Evolutionary conservation across 768 basidiomycete species (phyloP).

Genomic region (Lactarius sanguifluus): DNA sequence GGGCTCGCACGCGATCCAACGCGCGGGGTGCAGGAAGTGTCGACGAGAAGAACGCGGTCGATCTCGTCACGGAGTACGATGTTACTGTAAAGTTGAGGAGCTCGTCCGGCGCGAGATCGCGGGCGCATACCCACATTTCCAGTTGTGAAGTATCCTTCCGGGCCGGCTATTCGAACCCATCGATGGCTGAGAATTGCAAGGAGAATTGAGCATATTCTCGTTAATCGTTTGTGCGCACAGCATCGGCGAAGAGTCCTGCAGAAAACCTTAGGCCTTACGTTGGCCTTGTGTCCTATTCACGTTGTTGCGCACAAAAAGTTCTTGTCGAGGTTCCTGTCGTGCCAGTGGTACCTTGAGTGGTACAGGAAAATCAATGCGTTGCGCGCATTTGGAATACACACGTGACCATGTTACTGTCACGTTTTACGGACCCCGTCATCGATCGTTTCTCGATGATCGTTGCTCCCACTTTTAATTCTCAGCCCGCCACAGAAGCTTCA

Average conservation of each 20-base stretch:
- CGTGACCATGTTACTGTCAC: too few relatives aligned
- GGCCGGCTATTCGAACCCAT: background rate
- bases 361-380: too few relatives aligned
- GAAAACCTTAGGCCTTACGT: too few relatives aligned
- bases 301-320: too few relatives aligned
- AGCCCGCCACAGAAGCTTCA: too few relatives aligned
- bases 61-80: conserved; percentile 94
- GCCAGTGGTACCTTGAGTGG: too few relatives aligned
- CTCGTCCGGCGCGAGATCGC: conserved; percentile 71
- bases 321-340: too few relatives aligned
- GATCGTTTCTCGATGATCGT: too few relatives aligned
- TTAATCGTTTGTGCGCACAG: conserved; percentile 39
- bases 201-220: conserved; percentile 1
- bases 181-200: background rate
- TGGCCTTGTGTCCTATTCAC: too few relatives aligned
- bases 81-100: conserved; percentile 86
- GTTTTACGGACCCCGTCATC: too few relatives aligned
- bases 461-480: too few relatives aligned
- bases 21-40: conserved; percentile 49
- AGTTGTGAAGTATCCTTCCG: conserved; percentile 55
- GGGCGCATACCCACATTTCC: conserved; percentile 66
- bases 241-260: conserved; percentile 88
- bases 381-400: too few relatives aligned
- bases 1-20: conserved; percentile 73
- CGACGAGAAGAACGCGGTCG: conserved; percentile 87